Evolutionary conservation across 1,139 yeast genomes (phyloP).

Genomic region (Zygosaccharomyces sapae): DNA sequence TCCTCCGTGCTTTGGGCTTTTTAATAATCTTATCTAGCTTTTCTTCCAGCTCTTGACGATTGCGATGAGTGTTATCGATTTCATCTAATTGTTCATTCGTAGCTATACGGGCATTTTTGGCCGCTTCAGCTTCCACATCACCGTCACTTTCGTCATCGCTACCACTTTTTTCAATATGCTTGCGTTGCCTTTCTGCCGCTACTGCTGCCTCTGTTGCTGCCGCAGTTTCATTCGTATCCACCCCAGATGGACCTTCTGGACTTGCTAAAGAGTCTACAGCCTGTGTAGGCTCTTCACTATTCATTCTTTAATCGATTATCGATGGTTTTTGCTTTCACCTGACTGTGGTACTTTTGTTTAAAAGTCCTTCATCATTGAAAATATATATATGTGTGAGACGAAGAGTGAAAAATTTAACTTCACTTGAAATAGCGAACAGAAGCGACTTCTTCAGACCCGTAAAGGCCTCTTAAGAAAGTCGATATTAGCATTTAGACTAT

Average conservation of each 20-base stretch:
- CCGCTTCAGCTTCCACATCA: slow-evolving; percentile 12
- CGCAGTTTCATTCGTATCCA: slow-evolving; percentile 13
- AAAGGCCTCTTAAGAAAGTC: neutral
- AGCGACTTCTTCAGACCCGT: slow-evolving; percentile 7
- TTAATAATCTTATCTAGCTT: slow-evolving; percentile 73
- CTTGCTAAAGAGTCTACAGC: slow-evolving; percentile 4
- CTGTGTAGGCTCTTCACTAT: slow-evolving; percentile 4
- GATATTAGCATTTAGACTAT: neutral
- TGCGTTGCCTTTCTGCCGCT: slow-evolving; percentile 28
- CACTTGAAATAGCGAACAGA: neutral
- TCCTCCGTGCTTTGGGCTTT: slow-evolving; percentile 53
- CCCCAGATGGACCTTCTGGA: slow-evolving; percentile 11
- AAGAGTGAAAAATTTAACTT: slow-evolving; percentile 5
- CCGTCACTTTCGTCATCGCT: slow-evolving; percentile 35
- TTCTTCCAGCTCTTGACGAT: slow-evolving; percentile 75
- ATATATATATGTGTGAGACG: slow-evolving; percentile 1
- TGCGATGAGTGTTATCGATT: slow-evolving; percentile 45
- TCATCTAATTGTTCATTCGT: slow-evolving; percentile 22
- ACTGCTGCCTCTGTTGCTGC: slow-evolving; percentile 4
- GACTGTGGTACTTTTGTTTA: neutral
- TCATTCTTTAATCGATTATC: slow-evolving; percentile 1
- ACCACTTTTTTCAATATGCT: slow-evolving; percentile 27
- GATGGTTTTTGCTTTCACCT: neutral
- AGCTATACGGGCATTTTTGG: slow-evolving; percentile 5
- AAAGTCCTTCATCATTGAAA: neutral